Evolutionary conservation across 2,329 filamentous ascomycete species (phyloP).

Genomic region (Coniosporium tulheliwenetii): DNA sequence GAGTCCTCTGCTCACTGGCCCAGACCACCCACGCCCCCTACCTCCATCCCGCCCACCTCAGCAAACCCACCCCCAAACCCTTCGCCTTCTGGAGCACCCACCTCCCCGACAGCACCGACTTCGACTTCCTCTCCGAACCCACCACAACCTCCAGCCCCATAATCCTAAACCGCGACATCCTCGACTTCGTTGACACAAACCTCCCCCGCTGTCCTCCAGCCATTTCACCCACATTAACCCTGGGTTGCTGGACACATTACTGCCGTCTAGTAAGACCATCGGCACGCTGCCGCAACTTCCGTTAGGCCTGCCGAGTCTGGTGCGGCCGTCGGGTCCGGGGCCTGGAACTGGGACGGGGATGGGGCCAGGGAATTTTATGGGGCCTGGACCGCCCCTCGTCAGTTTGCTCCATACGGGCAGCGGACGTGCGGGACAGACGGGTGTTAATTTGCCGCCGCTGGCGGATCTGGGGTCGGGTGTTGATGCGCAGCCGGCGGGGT

Average conservation of each 20-base stretch:
- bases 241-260: too few species aligned
- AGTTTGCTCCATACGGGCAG: not conserved
- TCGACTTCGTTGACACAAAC: constrained; percentile 12
- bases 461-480: not conserved
- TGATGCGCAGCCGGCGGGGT: not conserved
- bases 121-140: constrained; percentile 7
- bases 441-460: not conserved
- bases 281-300: not conserved
- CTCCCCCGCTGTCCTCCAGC: not conserved
- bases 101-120: constrained; percentile 11
- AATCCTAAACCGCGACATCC: constrained; percentile 16
- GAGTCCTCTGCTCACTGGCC: not conserved
- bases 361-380: not conserved
- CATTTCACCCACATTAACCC: not conserved
- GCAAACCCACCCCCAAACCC: not conserved
- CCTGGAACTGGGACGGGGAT: not conserved
- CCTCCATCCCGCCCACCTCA: not conserved
- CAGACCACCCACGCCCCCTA: not conserved
- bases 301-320: not conserved
- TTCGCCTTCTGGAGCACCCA: constrained; percentile 4
- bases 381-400: not conserved
- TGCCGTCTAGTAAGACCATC: not conserved
- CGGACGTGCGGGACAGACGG: not conserved
- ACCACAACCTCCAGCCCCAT: constrained; percentile 8
- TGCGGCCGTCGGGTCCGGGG: not conserved